Evolutionary conservation across 2,329 filamentous ascomycete species (phyloP).

Genomic region (Aureobasidium sp.): DNA sequence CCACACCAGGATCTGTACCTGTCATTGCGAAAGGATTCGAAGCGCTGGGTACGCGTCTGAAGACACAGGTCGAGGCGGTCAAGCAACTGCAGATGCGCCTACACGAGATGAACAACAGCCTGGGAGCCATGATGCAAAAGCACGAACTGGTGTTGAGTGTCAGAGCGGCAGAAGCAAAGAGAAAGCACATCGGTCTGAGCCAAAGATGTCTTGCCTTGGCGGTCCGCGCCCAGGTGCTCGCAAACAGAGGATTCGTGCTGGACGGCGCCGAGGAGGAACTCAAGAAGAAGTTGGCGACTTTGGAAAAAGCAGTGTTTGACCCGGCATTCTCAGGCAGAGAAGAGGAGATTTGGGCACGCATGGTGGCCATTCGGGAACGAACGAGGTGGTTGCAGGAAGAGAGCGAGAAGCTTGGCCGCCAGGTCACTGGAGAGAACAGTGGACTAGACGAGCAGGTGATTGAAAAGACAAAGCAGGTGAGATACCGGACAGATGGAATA

Average conservation of each 20-base stretch:
- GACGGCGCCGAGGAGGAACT: conserved; percentile 72
- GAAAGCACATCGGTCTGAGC: conserved; percentile 63
- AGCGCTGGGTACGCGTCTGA: conserved; percentile 61
- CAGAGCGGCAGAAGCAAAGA: conserved; percentile 60
- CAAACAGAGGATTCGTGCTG: conserved; percentile 73
- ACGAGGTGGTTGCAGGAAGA: conserved; percentile 65
- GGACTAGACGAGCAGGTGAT: conserved; percentile 61
- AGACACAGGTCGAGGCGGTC: conserved; percentile 61
- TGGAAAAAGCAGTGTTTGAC: conserved; percentile 64
- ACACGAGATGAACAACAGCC: conserved; percentile 68
- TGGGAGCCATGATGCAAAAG: conserved; percentile 62
- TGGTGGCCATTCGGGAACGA: conserved; percentile 65
- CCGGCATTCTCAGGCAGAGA: conserved; percentile 65
- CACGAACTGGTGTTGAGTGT: conserved; percentile 72
- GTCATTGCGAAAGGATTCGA: conserved; percentile 67
- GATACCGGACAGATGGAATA: conserved; percentile 18
- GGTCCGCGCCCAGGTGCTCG: conserved; percentile 68
- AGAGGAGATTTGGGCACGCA: conserved; percentile 77
- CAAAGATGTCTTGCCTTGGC: conserved; percentile 66
- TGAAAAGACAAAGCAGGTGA: conserved; percentile 64
- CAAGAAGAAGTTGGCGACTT: conserved; percentile 57
- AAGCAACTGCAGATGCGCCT: conserved; percentile 61
- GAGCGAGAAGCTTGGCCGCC: conserved; percentile 55
- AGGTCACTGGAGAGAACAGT: conserved; percentile 36
- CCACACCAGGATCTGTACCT: conserved; percentile 65